Evolutionary conservation across 2,329 filamentous ascomycete species (phyloP), one percentile per base, ranked within the genome.

Genomic region (Gnomoniopsis smithogilvyi): DNA sequence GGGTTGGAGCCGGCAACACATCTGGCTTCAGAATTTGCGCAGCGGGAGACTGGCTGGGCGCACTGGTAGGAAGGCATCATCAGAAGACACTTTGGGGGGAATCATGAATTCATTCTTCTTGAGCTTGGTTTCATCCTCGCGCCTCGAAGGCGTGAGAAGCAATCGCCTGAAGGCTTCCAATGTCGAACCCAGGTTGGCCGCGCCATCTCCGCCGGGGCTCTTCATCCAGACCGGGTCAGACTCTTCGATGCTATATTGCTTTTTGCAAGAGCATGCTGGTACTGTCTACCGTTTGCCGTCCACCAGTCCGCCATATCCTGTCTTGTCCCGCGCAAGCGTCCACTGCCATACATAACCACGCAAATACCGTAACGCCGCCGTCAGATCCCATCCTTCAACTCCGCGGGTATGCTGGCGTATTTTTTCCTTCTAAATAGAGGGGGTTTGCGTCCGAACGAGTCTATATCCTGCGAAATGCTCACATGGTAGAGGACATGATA

Each of bases 401-500:
- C 60, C 60, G 24, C 51, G 53, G 58, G 51, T 56, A 62, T 62
- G 57, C 57, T 62, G 36, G 57, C 48, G 54, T 60, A 54, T 51
- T 51, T 54, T 51, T 36, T 47, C 8, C 19, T 55, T 61, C 59
- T 59, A 53, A 58, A 52, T 62, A 36, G 55, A 53, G 54, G 34
- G 41, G 46, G 38, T 49, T 54, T 46, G 46, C 11, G 17, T 48
- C 57, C 45, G 38, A 60, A 12, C 48, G 54, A 46, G 41, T 56
- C 50, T 54, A 47, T 26, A 57, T 26, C 24, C 54, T 51, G 36
- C 34, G n/a, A 14, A 22, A 58, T 55, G 59, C 67, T 68, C 81
- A 90, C 83, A 92, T 88, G 79, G 92, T 82, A 66, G 84, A 85
- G 61, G 86, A 90, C 80, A 90, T 88, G 70, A 96, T 83, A 60